These are phyloP conservation scores for Chloranthus sessilifolius DNA, from an alignment of 164 flowering plant genomes.

Conservation along the genomic window DNA sequence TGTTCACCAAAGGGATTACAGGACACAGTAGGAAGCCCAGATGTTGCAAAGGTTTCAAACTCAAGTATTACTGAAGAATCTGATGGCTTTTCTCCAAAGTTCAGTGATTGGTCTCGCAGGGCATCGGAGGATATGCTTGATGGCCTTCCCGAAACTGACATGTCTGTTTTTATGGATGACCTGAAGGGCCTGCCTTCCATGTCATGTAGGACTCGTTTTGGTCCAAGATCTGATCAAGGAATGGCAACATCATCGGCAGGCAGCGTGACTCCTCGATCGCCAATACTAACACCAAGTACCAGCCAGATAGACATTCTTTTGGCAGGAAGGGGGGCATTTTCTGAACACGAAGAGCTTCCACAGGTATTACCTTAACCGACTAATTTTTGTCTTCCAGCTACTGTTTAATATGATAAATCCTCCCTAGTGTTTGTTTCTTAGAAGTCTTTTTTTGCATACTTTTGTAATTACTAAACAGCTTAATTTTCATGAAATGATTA, in stretches of 20 bases:
- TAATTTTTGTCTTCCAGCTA: no score
- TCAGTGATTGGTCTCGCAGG: constrained; percentile 92
- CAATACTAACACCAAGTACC: constrained; percentile 76
- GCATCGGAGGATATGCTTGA: constrained; percentile 99
- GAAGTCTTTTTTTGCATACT: no score
- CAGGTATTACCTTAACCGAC: constrained; percentile 66
- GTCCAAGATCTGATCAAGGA: constrained; percentile 98
- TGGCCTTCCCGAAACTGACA: constrained; percentile 76
- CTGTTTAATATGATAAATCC: no score
- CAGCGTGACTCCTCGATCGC: constrained; percentile 99
- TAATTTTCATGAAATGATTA: no score
- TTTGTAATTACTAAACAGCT: no score
- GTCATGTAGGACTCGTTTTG: constrained; percentile 94
- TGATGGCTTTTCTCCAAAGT: constrained; percentile 75
- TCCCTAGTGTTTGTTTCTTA: no score
- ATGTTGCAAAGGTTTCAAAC: constrained; percentile 78
- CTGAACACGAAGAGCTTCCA: constrained; percentile 85
- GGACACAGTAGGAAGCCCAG: constrained; percentile 68
- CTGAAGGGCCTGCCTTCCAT: constrained; percentile 78
- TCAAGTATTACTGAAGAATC: constrained; percentile 94
- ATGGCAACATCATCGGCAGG: constrained; percentile 97
- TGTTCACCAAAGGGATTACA: constrained; percentile 66
- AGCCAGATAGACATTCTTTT: constrained; percentile 83
- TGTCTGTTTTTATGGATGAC: constrained; percentile 66
- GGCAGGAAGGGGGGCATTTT: constrained; percentile 67